Base-by-base conservation (phyloP, 176 grass and related monocot genomes). In the Rhynchospora tenuis region DNA sequence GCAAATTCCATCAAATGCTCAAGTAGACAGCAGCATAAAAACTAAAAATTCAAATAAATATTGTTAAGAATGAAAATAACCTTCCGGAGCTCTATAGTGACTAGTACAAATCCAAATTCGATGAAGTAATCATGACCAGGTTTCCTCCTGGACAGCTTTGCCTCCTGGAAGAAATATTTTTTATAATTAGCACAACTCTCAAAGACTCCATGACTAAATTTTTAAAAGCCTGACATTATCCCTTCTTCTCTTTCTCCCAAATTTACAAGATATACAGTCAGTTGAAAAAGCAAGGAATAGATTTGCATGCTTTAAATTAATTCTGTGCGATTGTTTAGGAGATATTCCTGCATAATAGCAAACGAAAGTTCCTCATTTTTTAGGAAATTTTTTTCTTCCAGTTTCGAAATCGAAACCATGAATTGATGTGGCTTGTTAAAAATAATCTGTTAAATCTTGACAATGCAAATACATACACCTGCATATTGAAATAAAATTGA, bases 71-170 rank as follows among this genome's bases (percentile, higher is more conserved):
- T 55, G 27, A 44, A 54, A 24, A 47, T 58, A 88, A 97, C 94
- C 91, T 97, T 75, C 20, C 88, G 67, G 72, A 83, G 84, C 82
- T 94, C 91, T 56, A 97, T 87, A 79, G 89, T 85, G 33, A 92
- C 33, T 38, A 38, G 33, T 4, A 38, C 0, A 38, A 4, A 38
- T 38, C 2, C 33, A 38, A 38, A 38, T 38, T 38, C 33, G 2
- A 38, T 38, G 33, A 38, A 38, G 1, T 33, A 3, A 33, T 33
- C 88, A 82, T 92, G 94, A 56, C 94, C 91, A 7, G 88, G 31
- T 33, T 97, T 89, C 94, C 89, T 62, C 29, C 84, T 20, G 82
- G 87, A 94, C 73, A 97, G 73, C 78, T 92, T 94, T 56, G 92
- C 91, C 84, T 84, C 91, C 91, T 97, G 88, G 85, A 84, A 38